Evolutionary conservation across 306 rosid genomes (phyloP).

Genomic region (Quercus suber): DNA sequence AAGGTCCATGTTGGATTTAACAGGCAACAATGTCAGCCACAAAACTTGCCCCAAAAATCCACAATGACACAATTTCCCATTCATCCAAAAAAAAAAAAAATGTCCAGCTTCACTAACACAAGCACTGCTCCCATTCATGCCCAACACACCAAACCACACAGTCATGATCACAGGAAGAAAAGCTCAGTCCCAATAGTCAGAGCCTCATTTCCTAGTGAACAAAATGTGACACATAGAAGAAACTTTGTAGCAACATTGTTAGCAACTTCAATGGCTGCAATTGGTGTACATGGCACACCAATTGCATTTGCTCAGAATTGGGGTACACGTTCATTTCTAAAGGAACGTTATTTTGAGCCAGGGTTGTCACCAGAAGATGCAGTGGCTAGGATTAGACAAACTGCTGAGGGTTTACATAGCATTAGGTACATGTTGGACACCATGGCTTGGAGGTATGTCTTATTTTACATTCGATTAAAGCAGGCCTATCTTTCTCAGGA

Average conservation of each 20-base stretch:
- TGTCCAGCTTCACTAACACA: constrained; percentile 65
- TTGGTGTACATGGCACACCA: constrained; percentile 18
- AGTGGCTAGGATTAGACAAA: constrained; percentile 71
- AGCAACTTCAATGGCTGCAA: constrained; percentile 35
- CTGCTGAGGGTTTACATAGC: constrained; percentile 82
- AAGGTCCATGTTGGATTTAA: constrained; percentile 19
- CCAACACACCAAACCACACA: constrained; percentile 35
- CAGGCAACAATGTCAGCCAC: constrained; percentile 37
- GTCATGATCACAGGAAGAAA: not conserved
- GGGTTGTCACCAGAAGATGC: constrained; percentile 83
- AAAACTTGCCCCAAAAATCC: constrained; percentile 32
- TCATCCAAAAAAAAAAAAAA: constrained; percentile 28
- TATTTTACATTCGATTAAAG: constrained; percentile 72
- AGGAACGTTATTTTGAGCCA: constrained; percentile 66
- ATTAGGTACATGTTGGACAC: constrained; percentile 79
- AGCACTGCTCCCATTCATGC: constrained; percentile 46
- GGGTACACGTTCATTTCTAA: constrained; percentile 73
- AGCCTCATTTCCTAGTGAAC: constrained; percentile 15
- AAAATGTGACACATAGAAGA: constrained; percentile 40
- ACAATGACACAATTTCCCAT: constrained; percentile 1
- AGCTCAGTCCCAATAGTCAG: constrained; percentile 1
- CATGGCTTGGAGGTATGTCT: constrained; percentile 88
- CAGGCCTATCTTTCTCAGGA: constrained; percentile 79
- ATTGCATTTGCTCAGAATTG: constrained; percentile 64
- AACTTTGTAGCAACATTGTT: constrained; percentile 48